A percentile compares a stretch with the other conserved stretches of the same genome.
These are phyloP conservation scores for Acorus gramineus DNA, from an alignment of 106 monocot genomes.

Conservation along the genomic window DNA sequence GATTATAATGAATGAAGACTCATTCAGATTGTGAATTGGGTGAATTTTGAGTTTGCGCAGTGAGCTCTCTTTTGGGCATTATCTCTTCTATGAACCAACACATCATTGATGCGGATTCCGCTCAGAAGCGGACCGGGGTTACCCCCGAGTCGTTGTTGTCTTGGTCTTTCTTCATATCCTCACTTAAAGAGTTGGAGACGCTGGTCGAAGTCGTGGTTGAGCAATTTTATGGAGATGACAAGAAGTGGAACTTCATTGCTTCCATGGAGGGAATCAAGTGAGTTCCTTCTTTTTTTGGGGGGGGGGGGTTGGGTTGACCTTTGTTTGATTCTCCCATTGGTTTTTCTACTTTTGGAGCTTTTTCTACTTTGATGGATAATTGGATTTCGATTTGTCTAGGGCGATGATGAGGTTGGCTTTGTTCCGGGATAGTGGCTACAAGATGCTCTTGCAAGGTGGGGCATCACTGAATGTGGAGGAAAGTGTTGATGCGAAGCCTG, in stretches of 20 bases:
- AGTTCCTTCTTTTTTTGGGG: slow-evolving; percentile 15
- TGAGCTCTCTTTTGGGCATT: slow-evolving; percentile 77
- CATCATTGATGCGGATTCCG: slow-evolving; percentile 57
- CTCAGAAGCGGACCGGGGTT: slow-evolving; percentile 3
- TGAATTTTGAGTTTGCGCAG: slow-evolving; percentile 26
- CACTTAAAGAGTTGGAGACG: slow-evolving; percentile 74
- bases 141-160: slow-evolving; percentile 27
- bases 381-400: slow-evolving; percentile 20
- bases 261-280: slow-evolving; percentile 66
- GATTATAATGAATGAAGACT: neutral
- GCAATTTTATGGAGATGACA: slow-evolving; percentile 63
- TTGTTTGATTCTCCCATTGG: neutral
- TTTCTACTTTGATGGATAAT: neutral
- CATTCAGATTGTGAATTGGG: neutral
- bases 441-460: slow-evolving; percentile 90
- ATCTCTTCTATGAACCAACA: slow-evolving; percentile 68
- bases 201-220: slow-evolving; percentile 81
- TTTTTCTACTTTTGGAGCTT: neutral
- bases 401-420: slow-evolving; percentile 61
- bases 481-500: slow-evolving; percentile 5
- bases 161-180: slow-evolving; percentile 61
- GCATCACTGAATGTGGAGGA: slow-evolving; percentile 37
- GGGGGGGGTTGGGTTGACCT: neutral
- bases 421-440: slow-evolving; percentile 70
- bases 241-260: slow-evolving; percentile 85